A percentile compares a stretch with the other conserved stretches of the same genome.
These are phyloP conservation scores for Penicillium sclerotiorum DNA, from an alignment of 2,329 filamentous ascomycete species.

Conservation along the genomic window DNA sequence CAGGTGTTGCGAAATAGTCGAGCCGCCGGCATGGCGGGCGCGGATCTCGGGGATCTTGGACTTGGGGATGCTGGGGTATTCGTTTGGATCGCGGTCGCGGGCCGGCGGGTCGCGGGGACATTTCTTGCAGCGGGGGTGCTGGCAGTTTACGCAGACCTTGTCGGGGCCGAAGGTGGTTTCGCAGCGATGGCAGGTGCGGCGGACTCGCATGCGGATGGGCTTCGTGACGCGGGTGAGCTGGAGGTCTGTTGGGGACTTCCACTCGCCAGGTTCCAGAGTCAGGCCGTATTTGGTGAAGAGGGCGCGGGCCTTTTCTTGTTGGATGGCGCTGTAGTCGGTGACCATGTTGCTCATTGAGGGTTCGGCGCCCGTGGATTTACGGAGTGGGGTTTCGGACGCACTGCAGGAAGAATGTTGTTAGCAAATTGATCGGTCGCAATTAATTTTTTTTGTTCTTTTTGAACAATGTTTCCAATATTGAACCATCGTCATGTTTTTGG, in stretches of 20 bases:
- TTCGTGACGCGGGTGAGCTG: slow-evolving; percentile 48
- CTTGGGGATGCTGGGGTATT: slow-evolving; percentile 36
- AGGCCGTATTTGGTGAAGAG: slow-evolving; percentile 53
- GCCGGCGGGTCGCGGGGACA: slow-evolving; percentile 75
- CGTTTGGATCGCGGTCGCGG: slow-evolving; percentile 63
- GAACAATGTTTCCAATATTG: no score
- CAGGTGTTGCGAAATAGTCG: slow-evolving; percentile 14
- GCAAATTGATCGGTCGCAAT: neutral
- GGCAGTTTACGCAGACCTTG: slow-evolving; percentile 74
- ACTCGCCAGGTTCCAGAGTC: slow-evolving; percentile 46
- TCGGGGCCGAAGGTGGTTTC: slow-evolving; percentile 71
- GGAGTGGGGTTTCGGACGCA: slow-evolving; percentile 9
- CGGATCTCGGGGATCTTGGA: slow-evolving; percentile 39
- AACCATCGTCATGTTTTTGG: no score
- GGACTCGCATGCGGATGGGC: slow-evolving; percentile 51
- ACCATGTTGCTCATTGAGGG: slow-evolving; percentile 28
- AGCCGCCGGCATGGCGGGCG: slow-evolving; percentile 47
- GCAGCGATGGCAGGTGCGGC: slow-evolving; percentile 75
- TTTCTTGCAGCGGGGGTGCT: slow-evolving; percentile 77
- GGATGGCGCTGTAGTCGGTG: slow-evolving; percentile 40
- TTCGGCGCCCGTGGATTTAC: slow-evolving; percentile 14
- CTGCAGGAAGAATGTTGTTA: neutral
- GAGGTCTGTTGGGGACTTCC: slow-evolving; percentile 38
- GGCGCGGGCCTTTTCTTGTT: slow-evolving; percentile 47
- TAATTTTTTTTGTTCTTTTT: neutral